Percentiles rank a stretch among this genome's conserved stretches.
Evolutionary conservation across 352 stramenopile genomes (phyloP).

Genomic region (Globisporangium apiculatum): DNA sequence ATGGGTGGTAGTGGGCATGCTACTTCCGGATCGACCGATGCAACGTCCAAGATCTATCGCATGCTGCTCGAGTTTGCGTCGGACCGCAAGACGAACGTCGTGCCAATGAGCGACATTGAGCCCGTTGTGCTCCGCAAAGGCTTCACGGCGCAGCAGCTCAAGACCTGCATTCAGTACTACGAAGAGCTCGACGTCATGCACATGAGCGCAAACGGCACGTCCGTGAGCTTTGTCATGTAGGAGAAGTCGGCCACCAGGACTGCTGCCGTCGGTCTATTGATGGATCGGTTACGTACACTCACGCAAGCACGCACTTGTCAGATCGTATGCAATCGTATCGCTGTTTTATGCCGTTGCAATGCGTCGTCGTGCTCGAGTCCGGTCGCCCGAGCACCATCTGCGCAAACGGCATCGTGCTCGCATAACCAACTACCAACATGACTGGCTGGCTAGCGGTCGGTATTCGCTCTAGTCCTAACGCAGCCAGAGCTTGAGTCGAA

Average conservation of each 20-base stretch:
- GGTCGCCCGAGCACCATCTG: too few species aligned
- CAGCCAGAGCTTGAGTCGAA: slow-evolving; percentile 90
- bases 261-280: too few species aligned
- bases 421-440: too few species aligned
- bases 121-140: slow-evolving; percentile 95
- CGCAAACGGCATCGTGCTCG: too few species aligned
- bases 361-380: too few species aligned
- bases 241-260: background rate
- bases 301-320: too few species aligned
- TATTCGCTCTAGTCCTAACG: slow-evolving; percentile 15
- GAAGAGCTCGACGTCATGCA: slow-evolving; percentile 82
- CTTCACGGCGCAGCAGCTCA: slow-evolving; percentile 94
- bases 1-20: slow-evolving; percentile 12
- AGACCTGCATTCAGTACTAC: slow-evolving; percentile 94
- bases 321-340: too few species aligned
- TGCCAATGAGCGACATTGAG: slow-evolving; percentile 87
- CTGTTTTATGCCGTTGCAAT: too few species aligned
- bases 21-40: slow-evolving; percentile 66
- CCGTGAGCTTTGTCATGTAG: slow-evolving; percentile 62
- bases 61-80: slow-evolving; percentile 93
- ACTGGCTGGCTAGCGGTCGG: too few species aligned
- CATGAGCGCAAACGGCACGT: slow-evolving; percentile 67
- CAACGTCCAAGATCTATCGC: slow-evolving; percentile 93
- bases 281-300: background rate
- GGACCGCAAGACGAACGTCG: slow-evolving; percentile 56